Conservation (phyloP, 179 eudicot species). For the Amaranthus tricolor region DNA sequence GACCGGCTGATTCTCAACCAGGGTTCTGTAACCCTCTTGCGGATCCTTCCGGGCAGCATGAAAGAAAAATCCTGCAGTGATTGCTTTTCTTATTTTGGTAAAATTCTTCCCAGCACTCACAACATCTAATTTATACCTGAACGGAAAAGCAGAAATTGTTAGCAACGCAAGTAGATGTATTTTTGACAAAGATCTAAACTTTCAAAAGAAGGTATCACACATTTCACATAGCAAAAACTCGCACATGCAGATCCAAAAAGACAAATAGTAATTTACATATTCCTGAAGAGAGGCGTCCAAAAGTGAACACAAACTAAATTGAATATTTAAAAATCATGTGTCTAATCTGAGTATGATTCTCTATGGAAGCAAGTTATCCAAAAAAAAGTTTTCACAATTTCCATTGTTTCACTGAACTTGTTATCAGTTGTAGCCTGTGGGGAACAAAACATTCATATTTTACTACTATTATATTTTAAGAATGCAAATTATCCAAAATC, state of each 20-base stretch:
- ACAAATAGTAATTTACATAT: not conserved
- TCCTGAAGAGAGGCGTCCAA: not conserved
- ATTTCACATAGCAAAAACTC: not conserved
- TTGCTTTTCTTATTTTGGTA: constrained; percentile 77
- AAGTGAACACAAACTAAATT: not conserved
- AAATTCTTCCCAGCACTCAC: constrained; percentile 86
- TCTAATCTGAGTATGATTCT: not conserved
- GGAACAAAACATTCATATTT: too few relatives aligned
- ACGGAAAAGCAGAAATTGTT: constrained; percentile 1
- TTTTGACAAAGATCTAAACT: constrained; percentile 13
- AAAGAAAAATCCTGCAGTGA: constrained; percentile 87
- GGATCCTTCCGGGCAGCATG: constrained; percentile 94
- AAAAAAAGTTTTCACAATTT: too few relatives aligned
- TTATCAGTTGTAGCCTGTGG: too few relatives aligned
- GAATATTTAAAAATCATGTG: not conserved
- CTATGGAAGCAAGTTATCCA: too few relatives aligned
- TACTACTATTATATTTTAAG: too few relatives aligned
- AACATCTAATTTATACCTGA: constrained; percentile 89
- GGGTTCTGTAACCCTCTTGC: constrained; percentile 88
- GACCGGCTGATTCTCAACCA: constrained; percentile 93
- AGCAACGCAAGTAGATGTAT: constrained; percentile 3
- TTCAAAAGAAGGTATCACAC: not conserved
- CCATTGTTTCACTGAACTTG: too few relatives aligned
- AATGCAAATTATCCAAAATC: not conserved
- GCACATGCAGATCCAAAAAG: not conserved